Evolutionary conservation across 2,329 filamentous ascomycete species (phyloP), one percentile per base, ranked within the genome.

Genomic region (Colletotrichum karsti): DNA sequence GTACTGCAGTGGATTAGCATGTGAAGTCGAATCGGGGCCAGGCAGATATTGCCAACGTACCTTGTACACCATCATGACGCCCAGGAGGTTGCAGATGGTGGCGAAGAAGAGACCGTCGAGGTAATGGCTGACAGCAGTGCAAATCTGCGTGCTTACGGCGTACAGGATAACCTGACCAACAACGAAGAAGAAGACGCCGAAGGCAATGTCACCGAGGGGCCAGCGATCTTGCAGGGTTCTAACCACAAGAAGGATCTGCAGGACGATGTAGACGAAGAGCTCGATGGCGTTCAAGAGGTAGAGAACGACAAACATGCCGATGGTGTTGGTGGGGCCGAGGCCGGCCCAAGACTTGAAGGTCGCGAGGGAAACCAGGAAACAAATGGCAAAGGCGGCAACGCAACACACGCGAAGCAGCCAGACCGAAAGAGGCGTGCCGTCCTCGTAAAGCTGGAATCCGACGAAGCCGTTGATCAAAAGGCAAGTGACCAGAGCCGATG

Each of bases 31-130:
- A 46, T 42, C 35, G 42, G 55, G n/a, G 24, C 4, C 18, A 28
- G 15, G 63, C 39, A 18, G 28, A 3, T 37, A 20, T 7, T 8
- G 8, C 15, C 33, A 74, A n/a, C 81, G 59, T 81, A 87, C 94
- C 92, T 99, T 99, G 88, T 99, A 99, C 39, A 99, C 91, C 96
- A 98, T 99, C 96, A 99, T 99, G 69, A 99, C 95, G 12, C 91
- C 94, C 46, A 99, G 84, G 48, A 99, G 82, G 77, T 99, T 99
- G 84, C 94, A 96, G 62, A 95, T 91, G 0, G 95, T 98, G 5
- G 94, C 93, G 76, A 99, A 95, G 83, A 98, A 97, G 53, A 98
- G 82, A 1, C 95, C 95, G 76, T 99, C 96, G 54, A 99, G 82
- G 77, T 98, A 99, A 80, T 99, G 96, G 80, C 93, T 91, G 41